These are phyloP conservation scores for Pythium rishiriense DNA, from an alignment of 352 stramenopile species.

Conservation along the genomic window DNA sequence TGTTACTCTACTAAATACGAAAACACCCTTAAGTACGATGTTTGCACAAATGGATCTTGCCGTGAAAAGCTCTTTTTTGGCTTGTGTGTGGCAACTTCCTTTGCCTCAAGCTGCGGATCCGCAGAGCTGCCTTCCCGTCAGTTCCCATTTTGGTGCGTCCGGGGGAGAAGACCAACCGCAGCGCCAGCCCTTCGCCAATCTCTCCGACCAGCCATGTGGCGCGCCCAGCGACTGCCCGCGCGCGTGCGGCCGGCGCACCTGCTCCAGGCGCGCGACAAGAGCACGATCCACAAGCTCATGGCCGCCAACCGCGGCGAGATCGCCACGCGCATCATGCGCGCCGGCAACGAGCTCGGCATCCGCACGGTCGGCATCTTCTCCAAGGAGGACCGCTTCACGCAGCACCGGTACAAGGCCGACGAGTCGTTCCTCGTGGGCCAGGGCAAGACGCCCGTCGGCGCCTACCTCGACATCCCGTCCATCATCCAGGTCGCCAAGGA, in stretches of 20 bases:
- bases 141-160: slow-evolving; percentile 13
- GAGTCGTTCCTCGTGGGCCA: slow-evolving; percentile 94
- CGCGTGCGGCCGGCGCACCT: slow-evolving; percentile 14
- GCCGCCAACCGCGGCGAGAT: slow-evolving; percentile 98
- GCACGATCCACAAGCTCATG: slow-evolving; percentile 95
- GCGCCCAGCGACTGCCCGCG: slow-evolving; percentile 9
- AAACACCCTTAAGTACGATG: slow-evolving; percentile 2
- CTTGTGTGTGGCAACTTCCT: background rate
- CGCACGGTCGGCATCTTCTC: slow-evolving; percentile 90
- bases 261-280: slow-evolving; percentile 45
- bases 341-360: slow-evolving; percentile 92
- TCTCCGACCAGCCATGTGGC: slow-evolving; percentile 15
- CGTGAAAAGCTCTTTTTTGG: slow-evolving; percentile 16
- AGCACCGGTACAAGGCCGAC: slow-evolving; percentile 97
- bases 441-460: slow-evolving; percentile 90
- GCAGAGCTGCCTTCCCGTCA: background rate
- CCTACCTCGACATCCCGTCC: slow-evolving; percentile 95
- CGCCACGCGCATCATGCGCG: slow-evolving; percentile 95
- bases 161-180: background rate
- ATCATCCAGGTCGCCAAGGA: slow-evolving; percentile 94
- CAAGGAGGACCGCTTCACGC: slow-evolving; percentile 94
- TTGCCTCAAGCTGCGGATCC: background rate
- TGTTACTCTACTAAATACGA: slow-evolving; percentile 4
- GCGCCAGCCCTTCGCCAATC: too few species aligned
- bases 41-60: slow-evolving; percentile 23